These are phyloP conservation scores for Solanum chacoense DNA, from an alignment of 305 asterid genomes.

Conservation along the genomic window DNA sequence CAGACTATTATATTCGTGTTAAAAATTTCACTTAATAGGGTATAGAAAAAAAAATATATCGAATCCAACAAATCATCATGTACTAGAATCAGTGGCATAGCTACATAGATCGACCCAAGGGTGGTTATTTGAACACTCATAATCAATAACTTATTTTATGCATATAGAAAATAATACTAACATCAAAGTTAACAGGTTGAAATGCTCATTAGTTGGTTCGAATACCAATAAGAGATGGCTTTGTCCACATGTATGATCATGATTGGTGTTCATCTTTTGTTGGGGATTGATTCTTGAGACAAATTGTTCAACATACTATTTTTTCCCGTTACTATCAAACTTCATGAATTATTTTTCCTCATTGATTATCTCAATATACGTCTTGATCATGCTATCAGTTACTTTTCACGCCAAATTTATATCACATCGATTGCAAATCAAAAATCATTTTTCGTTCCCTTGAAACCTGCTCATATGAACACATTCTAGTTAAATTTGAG, in stretches of 20 bases:
- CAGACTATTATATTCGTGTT: too few species aligned
- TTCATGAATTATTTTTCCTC: background rate
- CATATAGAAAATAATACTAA: background rate
- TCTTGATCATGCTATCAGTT: background rate
- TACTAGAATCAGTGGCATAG: background rate
- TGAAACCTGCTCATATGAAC: background rate
- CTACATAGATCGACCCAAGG: background rate
- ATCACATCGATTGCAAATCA: background rate
- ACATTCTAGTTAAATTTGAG: background rate
- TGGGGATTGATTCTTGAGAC: too few species aligned
- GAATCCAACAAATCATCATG: background rate
- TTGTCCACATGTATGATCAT: too few species aligned
- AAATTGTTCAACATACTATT: too few species aligned
- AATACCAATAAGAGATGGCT: background rate
- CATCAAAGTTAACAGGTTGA: background rate
- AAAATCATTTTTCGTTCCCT: background rate
- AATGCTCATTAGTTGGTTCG: background rate
- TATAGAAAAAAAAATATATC: too few species aligned
- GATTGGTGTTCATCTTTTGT: too few species aligned
- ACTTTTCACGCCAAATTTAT: background rate
- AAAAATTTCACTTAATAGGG: too few species aligned
- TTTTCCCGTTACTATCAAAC: background rate
- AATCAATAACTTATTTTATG: too few species aligned
- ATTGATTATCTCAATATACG: background rate
- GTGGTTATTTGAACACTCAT: background rate